A percentile compares a stretch with the other conserved stretches of the same genome.
Conservation (phyloP, 2,329 filamentous ascomycete genomes). For the Metarhizium album region DNA sequence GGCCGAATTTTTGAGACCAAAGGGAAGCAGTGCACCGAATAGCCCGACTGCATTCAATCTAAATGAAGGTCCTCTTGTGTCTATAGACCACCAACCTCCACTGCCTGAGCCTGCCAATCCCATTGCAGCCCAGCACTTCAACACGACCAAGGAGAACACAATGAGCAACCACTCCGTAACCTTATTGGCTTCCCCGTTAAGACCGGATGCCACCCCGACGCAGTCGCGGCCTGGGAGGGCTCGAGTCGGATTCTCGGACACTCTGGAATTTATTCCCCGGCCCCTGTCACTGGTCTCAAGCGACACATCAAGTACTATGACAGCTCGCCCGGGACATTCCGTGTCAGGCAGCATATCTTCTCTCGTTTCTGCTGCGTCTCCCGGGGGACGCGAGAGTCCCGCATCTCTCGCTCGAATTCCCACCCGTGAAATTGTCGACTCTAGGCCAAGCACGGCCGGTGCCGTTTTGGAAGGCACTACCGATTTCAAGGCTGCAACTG, state of each 20-base stretch:
- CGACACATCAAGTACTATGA: slow-evolving; percentile 69
- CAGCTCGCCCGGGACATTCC: slow-evolving; percentile 58
- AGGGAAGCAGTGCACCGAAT: slow-evolving; percentile 53
- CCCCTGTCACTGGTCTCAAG: slow-evolving; percentile 77
- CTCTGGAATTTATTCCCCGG: slow-evolving; percentile 70
- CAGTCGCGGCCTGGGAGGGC: slow-evolving; percentile 36
- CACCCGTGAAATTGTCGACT: slow-evolving; percentile 33
- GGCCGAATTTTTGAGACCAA: slow-evolving; percentile 38
- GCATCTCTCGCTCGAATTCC: slow-evolving; percentile 26
- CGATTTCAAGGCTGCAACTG: slow-evolving; percentile 10
- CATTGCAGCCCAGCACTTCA: not conserved
- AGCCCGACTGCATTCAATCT: slow-evolving; percentile 41
- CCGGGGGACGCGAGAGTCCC: slow-evolving; percentile 29
- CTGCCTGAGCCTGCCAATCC: slow-evolving; percentile 7
- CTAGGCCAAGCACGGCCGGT: slow-evolving; percentile 59
- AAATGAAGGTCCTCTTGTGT: slow-evolving; percentile 12
- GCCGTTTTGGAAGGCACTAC: slow-evolving; percentile 48
- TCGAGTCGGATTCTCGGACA: slow-evolving; percentile 75
- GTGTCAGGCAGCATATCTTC: slow-evolving; percentile 74
- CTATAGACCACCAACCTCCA: slow-evolving; percentile 10
- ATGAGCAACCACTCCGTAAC: slow-evolving; percentile 4
- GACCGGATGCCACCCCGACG: slow-evolving; percentile 10
- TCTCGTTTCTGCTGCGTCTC: slow-evolving; percentile 49
- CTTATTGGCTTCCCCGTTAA: slow-evolving; percentile 5
- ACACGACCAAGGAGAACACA: not conserved